Evolutionary conservation across 371 early-diverging fungal species (phyloP), one percentile per base, ranked within the genome.

Genomic region (Mucor racemosus): DNA sequence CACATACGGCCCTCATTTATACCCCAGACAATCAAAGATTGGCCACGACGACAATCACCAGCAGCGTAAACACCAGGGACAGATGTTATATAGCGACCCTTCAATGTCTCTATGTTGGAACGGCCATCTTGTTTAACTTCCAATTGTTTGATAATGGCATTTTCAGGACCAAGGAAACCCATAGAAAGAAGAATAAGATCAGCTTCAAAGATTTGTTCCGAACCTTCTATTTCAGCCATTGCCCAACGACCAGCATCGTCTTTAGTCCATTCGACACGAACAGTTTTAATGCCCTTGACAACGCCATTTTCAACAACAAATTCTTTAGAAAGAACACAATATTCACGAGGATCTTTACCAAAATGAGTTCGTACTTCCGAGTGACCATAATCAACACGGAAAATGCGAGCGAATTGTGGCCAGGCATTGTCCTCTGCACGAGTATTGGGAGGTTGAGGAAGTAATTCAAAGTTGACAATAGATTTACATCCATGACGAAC

Each of bases 161-260:
- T 88, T 81, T 97, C 97, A 48, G 98, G 98, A 7, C 97, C 98
- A 64, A 95, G 68, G 88, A 98, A 98, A 42, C 98, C 98, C 97
- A 98, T 96, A 15, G 97, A 90, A 34, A 98, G 76, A 44, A 98
- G 81, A 41, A 98, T 92, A 39, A 98, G 72, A 71, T 97, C 97
- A 15, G 95, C 96, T 64, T 81, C 76, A 83, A 92, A 92, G 70
- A 92, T 86, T 73, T 94, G 80, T 73, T 94, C 94, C 3, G 93
- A 87, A 5, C 91, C 93, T 7, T 87, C 79, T 34, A 97, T 77
- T 78, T 97, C 96, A 64, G 82, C 76, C 96, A 97, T 96, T 11
- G 71, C 56, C 97, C 97, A 97, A 59, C 88, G 89, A 14, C 95
- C 96, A 21, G 68, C 69, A 1, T 77, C 85, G 17, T 78, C 81